Conservation (phyloP, 345 rosid genomes). For the Arabis hirsuta region DNA sequence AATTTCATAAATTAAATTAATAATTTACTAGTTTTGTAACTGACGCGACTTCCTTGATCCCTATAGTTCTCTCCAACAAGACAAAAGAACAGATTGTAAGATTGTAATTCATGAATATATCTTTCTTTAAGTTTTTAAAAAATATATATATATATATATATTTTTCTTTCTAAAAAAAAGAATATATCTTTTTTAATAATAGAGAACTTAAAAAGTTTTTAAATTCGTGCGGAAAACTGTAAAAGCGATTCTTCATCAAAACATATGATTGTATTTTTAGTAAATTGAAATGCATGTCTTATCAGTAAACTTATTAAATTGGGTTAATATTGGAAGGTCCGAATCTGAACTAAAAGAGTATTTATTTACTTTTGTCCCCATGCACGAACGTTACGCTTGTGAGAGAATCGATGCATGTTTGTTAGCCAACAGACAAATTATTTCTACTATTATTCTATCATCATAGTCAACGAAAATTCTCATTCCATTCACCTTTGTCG, state of each 20-base stretch:
- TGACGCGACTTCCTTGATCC: conserved; percentile 13
- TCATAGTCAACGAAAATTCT: conserved; percentile 39
- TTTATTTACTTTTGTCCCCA: conserved; percentile 28
- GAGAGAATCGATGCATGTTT: conserved; percentile 27
- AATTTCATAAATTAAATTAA: neutral
- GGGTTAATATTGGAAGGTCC: too few species aligned
- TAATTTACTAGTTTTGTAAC: conserved; percentile 22
- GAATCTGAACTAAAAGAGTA: neutral
- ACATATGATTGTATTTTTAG: too few species aligned
- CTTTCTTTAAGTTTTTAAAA: too few species aligned
- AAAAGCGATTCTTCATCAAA: too few species aligned
- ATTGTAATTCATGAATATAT: too few species aligned
- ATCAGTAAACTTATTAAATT: too few species aligned
- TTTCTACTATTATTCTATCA: conserved; percentile 21
- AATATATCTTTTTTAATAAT: too few species aligned
- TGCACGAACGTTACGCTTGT: conserved; percentile 35
- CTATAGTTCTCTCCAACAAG: conserved; percentile 6
- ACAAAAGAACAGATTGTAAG: conserved; percentile 3
- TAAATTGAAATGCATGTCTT: too few species aligned
- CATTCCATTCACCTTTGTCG: conserved; percentile 26
- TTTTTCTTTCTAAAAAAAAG: too few species aligned
- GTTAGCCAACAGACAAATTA: conserved; percentile 25
- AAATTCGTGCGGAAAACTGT: too few species aligned
- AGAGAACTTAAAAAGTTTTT: too few species aligned
- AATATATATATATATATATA: too few species aligned